Evolutionary conservation across 108 stramenopile genomes (phyloP).

Genomic region (Mayamaea pseudoterrestris): DNA sequence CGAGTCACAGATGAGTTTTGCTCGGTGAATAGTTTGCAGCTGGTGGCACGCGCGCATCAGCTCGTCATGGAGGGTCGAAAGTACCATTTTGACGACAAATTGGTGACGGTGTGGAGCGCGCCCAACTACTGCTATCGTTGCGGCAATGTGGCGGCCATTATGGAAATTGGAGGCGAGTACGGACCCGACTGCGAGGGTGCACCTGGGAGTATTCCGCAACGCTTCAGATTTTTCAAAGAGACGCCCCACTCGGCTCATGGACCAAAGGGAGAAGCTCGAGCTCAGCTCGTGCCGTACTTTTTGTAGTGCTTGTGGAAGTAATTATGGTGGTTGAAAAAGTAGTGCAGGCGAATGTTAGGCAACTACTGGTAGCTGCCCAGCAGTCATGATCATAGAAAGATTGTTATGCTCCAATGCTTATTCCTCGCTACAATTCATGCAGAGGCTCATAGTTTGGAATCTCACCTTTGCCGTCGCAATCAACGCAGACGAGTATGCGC

Average conservation of each 20-base stretch:
- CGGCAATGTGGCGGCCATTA: slow-evolving; percentile 94
- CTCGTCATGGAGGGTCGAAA: slow-evolving; percentile 93
- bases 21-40: slow-evolving; percentile 78
- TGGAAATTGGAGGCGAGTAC: slow-evolving; percentile 43
- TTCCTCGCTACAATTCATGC: neutral
- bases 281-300: slow-evolving; percentile 82
- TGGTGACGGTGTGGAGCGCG: slow-evolving; percentile 92
- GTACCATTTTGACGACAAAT: slow-evolving; percentile 68
- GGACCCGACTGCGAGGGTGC: slow-evolving; percentile 16
- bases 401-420: too few species aligned
- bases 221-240: slow-evolving; percentile 76
- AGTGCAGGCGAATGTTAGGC: too few species aligned
- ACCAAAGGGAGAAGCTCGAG: slow-evolving; percentile 75
- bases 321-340: too few species aligned
- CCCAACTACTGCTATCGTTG: slow-evolving; percentile 98
- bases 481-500: slow-evolving; percentile 1
- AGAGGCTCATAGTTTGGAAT: slow-evolving; percentile 5
- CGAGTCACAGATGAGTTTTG: slow-evolving; percentile 88
- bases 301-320: slow-evolving; percentile 42
- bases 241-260: slow-evolving; percentile 71
- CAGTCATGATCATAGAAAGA: too few species aligned
- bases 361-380: too few species aligned
- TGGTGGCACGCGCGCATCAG: slow-evolving; percentile 94
- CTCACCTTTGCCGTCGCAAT: slow-evolving; percentile 6
- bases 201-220: slow-evolving; percentile 48